Percentiles rank a stretch among this genome's conserved stretches.
Evolutionary conservation across 2,329 filamentous ascomycete genomes (phyloP).

Genomic region (Diplodia sapinea): DNA sequence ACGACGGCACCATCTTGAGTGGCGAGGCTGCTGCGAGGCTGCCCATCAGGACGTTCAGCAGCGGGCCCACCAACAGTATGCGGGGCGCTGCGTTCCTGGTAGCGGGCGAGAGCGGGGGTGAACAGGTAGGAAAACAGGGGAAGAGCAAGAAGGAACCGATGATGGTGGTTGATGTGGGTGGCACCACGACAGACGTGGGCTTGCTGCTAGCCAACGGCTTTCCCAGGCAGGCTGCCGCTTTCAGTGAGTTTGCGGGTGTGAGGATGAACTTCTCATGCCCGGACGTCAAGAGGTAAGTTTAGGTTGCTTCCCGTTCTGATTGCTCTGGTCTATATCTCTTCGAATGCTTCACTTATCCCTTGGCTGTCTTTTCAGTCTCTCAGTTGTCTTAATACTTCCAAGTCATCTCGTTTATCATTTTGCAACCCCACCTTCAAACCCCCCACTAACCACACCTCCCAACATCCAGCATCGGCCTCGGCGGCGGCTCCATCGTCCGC

Average conservation of each 20-base stretch:
- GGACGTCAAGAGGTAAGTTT: slow-evolving; percentile 51
- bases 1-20: slow-evolving; percentile 66
- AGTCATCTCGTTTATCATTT: background rate
- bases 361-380: no score
- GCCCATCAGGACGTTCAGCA: slow-evolving; percentile 67
- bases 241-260: slow-evolving; percentile 66
- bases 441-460: background rate
- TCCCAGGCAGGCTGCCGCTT: slow-evolving; percentile 65
- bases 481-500: slow-evolving; percentile 57
- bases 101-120: slow-evolving; percentile 35
- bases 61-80: slow-evolving; percentile 67
- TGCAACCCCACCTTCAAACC: no score
- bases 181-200: slow-evolving; percentile 69
- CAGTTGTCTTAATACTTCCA: background rate
- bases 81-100: slow-evolving; percentile 62
- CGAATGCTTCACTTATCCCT: background rate
- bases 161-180: slow-evolving; percentile 67
- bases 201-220: slow-evolving; percentile 65
- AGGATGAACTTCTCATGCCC: slow-evolving; percentile 58
- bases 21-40: slow-evolving; percentile 60
- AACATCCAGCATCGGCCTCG: slow-evolving; percentile 55
- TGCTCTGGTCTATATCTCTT: background rate
- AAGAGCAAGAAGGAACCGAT: slow-evolving; percentile 36
- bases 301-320: background rate
- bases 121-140: no score